Percentiles rank a stretch among this genome's conserved stretches.
These are phyloP conservation scores for Typha latifolia DNA, from an alignment of 176 grass and related monocot species.

Conservation along the genomic window DNA sequence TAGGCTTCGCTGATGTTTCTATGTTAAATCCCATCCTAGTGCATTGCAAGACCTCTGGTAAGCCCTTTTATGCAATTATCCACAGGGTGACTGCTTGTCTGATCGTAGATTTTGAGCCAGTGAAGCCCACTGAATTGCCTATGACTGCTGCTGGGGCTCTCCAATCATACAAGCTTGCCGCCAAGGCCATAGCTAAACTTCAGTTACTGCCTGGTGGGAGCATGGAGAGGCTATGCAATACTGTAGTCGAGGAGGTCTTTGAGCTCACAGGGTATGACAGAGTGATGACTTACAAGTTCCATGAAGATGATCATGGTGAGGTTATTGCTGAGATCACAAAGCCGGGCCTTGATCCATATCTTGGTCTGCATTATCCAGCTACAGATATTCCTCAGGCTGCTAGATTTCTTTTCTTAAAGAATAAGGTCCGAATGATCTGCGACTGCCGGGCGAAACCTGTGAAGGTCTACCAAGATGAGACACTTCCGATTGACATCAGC, in stretches of 20 bases:
- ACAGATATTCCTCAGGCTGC: slow-evolving; percentile 93
- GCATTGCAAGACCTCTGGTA: slow-evolving; percentile 79
- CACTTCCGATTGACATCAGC: slow-evolving; percentile 53
- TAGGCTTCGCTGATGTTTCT: slow-evolving; percentile 69
- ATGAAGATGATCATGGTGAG: slow-evolving; percentile 89
- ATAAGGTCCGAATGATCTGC: slow-evolving; percentile 90
- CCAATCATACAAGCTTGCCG: slow-evolving; percentile 93
- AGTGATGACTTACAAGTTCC: slow-evolving; percentile 98
- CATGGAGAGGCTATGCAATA: slow-evolving; percentile 58
- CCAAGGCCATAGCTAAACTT: slow-evolving; percentile 84
- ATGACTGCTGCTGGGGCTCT: slow-evolving; percentile 79
- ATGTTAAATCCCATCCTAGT: slow-evolving; percentile 81
- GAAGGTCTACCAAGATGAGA: slow-evolving; percentile 58
- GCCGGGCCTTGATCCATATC: slow-evolving; percentile 78
- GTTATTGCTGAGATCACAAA: slow-evolving; percentile 74
- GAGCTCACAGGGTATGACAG: slow-evolving; percentile 90
- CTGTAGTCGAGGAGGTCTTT: slow-evolving; percentile 72
- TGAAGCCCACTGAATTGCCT: slow-evolving; percentile 73
- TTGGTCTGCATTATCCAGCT: slow-evolving; percentile 84
- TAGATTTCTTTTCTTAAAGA: slow-evolving; percentile 93
- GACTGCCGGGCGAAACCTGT: slow-evolving; percentile 63
- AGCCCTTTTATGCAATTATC: slow-evolving; percentile 84
- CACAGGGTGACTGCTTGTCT: slow-evolving; percentile 74
- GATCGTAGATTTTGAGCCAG: slow-evolving; percentile 77
- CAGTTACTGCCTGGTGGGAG: slow-evolving; percentile 72